Percentiles rank a stretch among this genome's conserved stretches.
Evolutionary conservation across 768 basidiomycete genomes (phyloP).

Genomic region (Lenzites betulinus): DNA sequence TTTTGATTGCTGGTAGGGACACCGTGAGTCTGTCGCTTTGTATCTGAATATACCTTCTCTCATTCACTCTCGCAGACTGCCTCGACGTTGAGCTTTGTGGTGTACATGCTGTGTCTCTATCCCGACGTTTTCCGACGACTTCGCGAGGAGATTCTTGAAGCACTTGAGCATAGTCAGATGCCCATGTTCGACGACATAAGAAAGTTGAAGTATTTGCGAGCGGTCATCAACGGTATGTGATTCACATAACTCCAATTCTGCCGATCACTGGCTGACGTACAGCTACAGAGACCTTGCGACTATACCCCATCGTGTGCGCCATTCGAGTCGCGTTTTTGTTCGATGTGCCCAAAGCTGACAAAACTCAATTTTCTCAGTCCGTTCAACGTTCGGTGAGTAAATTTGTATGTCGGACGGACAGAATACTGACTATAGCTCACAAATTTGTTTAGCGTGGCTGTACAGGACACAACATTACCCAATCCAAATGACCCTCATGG

Average conservation of each 20-base stretch:
- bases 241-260: not conserved
- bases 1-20: slow-evolving; percentile 39
- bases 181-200: slow-evolving; percentile 38
- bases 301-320: slow-evolving; percentile 37
- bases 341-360: not conserved
- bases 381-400: slow-evolving; percentile 27
- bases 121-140: slow-evolving; percentile 34
- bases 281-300: not conserved
- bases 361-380: slow-evolving; percentile 21
- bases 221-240: slow-evolving; percentile 37
- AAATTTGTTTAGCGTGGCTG: slow-evolving; percentile 17
- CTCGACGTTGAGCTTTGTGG: slow-evolving; percentile 33
- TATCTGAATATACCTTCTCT: not conserved
- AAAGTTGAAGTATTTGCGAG: slow-evolving; percentile 37
- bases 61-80: slow-evolving; percentile 28
- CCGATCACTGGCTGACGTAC: not conserved
- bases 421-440: not conserved
- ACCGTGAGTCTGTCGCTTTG: slow-evolving; percentile 24
- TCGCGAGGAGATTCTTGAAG: slow-evolving; percentile 36
- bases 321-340: not conserved
- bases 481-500: slow-evolving; percentile 22
- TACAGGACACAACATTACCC: slow-evolving; percentile 26
- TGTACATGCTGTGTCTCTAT: slow-evolving; percentile 37
- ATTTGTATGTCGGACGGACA: not conserved
- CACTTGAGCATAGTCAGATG: slow-evolving; percentile 28